Base-by-base conservation (phyloP, 2,329 filamentous ascomycete genomes). In the Fusarium liriodendri region DNA sequence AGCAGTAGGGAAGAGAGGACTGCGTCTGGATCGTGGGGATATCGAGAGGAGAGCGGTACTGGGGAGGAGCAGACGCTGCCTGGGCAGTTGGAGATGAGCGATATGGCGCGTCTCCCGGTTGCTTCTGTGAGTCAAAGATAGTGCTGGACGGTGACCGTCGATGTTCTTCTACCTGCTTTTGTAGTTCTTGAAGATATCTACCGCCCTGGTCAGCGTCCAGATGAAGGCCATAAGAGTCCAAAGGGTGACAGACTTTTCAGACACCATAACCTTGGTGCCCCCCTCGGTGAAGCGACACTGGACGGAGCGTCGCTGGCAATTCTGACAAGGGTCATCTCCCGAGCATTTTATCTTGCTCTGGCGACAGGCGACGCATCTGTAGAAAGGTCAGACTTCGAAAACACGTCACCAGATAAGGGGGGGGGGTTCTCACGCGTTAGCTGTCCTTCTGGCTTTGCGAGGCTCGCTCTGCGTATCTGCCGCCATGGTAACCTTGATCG, bases 331-430 rank as follows among this genome's bases (percentile, higher is more conserved):
- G 9, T 81, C 75, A 6, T 77, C 67, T n/a, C 81, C 81, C 2
- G 80, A 81, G 25, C 81, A 82, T 71, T 82, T 82, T 33, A 82
- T 81, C 69, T 82, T 82, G 66, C 80, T 81, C 33, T 81, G 78
- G 7, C 81, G 79, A 59, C 81, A 82, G 2, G 77, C 66, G 58
- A 79, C 65, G 47, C 80, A 82, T 8, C 80, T 82, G 55, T 47
- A 25, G 52, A 52, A 4, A 63, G 20, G 42, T 20, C 9, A 32
- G 14, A 20, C 27, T 37, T 64, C 32, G 40, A 33, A 47, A 61
- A 47, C 58, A 47, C 40, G 59, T 50, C 59, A 50, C 20, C 40
- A 27, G 55, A 14, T n/a, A 29, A 29, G 33, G 20, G 18, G 22
- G 22, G 22, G 22, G 25, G 20, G 27, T 6, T 54, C 71, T 75